A percentile compares a stretch with the other conserved stretches of the same genome.
Conservation (phyloP, 306 rosid species). For the Canavalia gladiata region DNA sequence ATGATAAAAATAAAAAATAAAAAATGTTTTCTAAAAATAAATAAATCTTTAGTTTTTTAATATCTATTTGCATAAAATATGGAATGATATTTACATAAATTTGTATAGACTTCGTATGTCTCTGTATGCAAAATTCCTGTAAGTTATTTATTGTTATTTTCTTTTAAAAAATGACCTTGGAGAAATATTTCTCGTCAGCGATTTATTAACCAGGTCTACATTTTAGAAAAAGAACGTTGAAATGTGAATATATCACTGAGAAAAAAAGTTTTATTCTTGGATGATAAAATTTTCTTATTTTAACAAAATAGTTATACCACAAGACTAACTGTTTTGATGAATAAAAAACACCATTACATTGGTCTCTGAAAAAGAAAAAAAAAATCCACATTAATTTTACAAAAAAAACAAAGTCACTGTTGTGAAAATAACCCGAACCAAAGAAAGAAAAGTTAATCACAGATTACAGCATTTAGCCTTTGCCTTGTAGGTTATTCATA, state of each 20-base stretch:
- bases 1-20: too few relatives aligned
- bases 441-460: too few relatives aligned
- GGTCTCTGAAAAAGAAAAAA: background rate
- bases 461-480: too few relatives aligned
- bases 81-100: background rate
- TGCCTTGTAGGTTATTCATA: too few relatives aligned
- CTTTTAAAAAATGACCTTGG: background rate
- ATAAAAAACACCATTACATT: background rate
- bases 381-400: too few relatives aligned
- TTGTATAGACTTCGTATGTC: background rate
- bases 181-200: background rate
- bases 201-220: background rate
- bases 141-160: too few relatives aligned
- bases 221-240: background rate
- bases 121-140: too few relatives aligned
- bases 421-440: too few relatives aligned
- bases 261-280: background rate
- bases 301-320: background rate
- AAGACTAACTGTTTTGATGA: background rate
- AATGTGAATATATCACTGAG: too few relatives aligned
- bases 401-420: too few relatives aligned
- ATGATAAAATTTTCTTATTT: background rate
- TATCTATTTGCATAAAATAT: background rate
- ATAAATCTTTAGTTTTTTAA: too few relatives aligned
- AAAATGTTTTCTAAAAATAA: too few relatives aligned